phyloP scores from a whole-genome alignment of 257 asterid species.

The Penstemon newberryi region DNA sequence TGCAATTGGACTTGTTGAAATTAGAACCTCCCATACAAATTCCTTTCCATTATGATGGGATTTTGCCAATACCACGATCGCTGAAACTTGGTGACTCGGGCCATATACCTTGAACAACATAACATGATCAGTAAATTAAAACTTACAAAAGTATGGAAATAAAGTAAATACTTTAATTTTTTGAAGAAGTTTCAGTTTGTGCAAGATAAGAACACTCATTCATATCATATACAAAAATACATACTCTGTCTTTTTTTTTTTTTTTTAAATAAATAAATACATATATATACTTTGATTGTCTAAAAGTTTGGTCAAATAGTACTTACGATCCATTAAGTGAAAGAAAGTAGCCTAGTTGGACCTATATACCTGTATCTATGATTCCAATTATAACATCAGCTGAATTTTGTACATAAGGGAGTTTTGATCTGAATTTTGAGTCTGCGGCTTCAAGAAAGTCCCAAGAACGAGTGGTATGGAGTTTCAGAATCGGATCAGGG shows the following conservation, averaged over 20 bases:
- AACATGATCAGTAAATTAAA: not conserved
- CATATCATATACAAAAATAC: too few species aligned
- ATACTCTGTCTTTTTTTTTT: too few species aligned
- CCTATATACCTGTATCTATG: slow-evolving; percentile 65
- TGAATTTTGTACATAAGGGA: slow-evolving; percentile 30
- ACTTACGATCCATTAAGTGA: too few species aligned
- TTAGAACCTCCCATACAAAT: slow-evolving; percentile 69
- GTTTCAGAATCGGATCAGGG: slow-evolving; percentile 67
- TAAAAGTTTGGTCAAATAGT: too few species aligned
- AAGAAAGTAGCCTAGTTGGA: too few species aligned
- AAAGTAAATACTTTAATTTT: not conserved
- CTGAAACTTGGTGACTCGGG: slow-evolving; percentile 78
- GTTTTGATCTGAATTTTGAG: slow-evolving; percentile 33
- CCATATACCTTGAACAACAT: slow-evolving; percentile 62
- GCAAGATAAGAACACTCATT: not conserved
- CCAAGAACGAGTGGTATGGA: slow-evolving; percentile 90
- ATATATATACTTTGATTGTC: too few species aligned
- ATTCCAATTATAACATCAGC: slow-evolving; percentile 70
- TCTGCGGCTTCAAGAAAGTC: slow-evolving; percentile 59
- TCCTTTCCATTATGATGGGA: slow-evolving; percentile 83
- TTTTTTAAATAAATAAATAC: too few species aligned
- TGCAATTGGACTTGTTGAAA: slow-evolving; percentile 61
- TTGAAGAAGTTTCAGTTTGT: not conserved
- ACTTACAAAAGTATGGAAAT: not conserved
- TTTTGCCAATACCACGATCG: slow-evolving; percentile 51